phyloP scores from a whole-genome alignment of 306 rosid genomes.

The Pyrus bretschneideri region DNA sequence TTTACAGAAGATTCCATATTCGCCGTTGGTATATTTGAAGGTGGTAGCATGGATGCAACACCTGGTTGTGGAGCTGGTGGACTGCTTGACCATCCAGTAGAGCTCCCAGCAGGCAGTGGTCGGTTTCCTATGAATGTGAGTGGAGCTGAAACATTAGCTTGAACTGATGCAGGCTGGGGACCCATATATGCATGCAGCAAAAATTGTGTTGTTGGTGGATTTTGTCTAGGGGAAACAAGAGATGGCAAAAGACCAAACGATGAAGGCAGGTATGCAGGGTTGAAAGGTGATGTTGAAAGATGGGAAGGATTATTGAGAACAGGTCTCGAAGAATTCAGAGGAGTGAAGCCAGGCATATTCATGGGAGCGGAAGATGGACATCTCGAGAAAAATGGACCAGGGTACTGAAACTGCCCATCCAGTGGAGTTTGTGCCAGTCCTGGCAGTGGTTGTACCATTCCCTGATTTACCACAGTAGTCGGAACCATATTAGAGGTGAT shows the following conservation, averaged over 20 bases:
- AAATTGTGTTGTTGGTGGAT: conserved; percentile 21
- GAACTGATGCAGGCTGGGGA: conserved; percentile 37
- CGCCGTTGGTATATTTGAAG: conserved; percentile 27
- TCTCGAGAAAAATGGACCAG: conserved; percentile 49
- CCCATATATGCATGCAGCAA: conserved; percentile 36
- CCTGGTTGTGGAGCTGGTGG: conserved; percentile 28
- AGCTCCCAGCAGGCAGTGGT: background rate
- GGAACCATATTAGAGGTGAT: conserved; percentile 25
- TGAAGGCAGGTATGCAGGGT: conserved; percentile 32
- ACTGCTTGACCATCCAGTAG: background rate
- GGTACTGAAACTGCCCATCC: conserved; percentile 46
- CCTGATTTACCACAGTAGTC: conserved; percentile 31
- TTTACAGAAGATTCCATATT: conserved; percentile 7
- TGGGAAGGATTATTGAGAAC: conserved; percentile 31
- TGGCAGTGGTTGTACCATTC: conserved; percentile 33
- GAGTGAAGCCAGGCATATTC: conserved; percentile 29
- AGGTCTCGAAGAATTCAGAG: conserved; percentile 35
- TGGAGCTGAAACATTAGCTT: conserved; percentile 37
- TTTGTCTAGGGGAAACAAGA: conserved; percentile 33
- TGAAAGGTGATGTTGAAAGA: conserved; percentile 35
- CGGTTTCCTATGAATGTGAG: conserved; percentile 35
- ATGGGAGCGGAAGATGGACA: conserved; percentile 36
- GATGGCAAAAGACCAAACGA: conserved; percentile 49
- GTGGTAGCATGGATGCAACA: conserved; percentile 28
- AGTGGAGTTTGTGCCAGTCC: too few species aligned